Evolutionary conservation across 1,139 yeast genomes (phyloP).

Genomic region (Tardiomyces digboiensis): DNA sequence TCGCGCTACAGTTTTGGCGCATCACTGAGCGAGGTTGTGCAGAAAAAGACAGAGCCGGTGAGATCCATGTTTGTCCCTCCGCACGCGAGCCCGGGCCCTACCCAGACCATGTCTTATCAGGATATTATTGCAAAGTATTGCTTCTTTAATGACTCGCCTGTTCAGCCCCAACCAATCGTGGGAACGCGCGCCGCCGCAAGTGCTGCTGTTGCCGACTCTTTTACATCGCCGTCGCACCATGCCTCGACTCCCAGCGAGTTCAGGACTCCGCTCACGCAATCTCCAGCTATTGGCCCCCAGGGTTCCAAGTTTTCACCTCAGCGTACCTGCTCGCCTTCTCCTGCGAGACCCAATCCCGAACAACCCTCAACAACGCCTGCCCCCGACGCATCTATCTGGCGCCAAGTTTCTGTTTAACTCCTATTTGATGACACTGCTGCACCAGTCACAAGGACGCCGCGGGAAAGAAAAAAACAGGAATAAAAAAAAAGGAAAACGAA

Average conservation of each 20-base stretch:
- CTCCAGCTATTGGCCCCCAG: background rate
- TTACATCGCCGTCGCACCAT: background rate
- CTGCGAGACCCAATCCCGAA: background rate
- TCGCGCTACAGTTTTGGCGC: constrained; percentile 31
- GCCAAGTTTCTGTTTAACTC: background rate
- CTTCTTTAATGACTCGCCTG: constrained; percentile 26
- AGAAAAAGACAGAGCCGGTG: background rate
- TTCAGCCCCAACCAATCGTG: background rate
- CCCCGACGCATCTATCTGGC: background rate
- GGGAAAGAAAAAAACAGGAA: background rate
- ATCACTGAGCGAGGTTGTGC: constrained; percentile 18
- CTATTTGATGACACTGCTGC: background rate
- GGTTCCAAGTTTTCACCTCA: background rate
- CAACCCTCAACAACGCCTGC: background rate
- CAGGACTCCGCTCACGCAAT: background rate
- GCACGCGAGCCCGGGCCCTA: background rate
- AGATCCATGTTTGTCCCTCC: background rate
- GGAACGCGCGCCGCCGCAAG: background rate
- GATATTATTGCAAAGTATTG: constrained; percentile 66
- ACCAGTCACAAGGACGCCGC: background rate
- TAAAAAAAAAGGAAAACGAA: background rate
- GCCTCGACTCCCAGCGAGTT: background rate
- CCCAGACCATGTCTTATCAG: constrained; percentile 37
- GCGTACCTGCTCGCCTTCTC: background rate
- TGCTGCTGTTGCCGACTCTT: background rate